Evolutionary conservation across 805 yeast species (phyloP).

Genomic region (Starmerella stellata): DNA sequence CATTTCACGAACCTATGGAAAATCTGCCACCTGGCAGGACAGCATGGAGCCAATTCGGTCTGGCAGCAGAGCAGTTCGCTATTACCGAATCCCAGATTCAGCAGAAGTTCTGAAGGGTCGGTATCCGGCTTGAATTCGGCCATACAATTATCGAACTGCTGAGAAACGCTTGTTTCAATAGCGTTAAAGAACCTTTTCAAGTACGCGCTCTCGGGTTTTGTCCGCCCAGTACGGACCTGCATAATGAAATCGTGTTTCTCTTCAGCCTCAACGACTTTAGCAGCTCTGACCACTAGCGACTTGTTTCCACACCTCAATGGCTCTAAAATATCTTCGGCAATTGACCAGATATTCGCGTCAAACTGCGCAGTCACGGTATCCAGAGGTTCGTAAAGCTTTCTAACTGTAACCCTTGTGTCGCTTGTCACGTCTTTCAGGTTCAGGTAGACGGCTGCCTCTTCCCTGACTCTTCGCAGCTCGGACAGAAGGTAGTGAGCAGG

Average conservation of each 20-base stretch:
- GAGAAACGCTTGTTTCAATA: constrained; percentile 41
- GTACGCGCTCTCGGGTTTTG: constrained; percentile 26
- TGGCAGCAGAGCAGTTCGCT: constrained; percentile 56
- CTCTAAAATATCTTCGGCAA: constrained; percentile 57
- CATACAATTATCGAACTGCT: constrained; percentile 49
- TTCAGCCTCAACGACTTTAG: constrained; percentile 66
- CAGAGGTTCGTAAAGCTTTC: constrained; percentile 36
- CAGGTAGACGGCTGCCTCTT: constrained; percentile 31
- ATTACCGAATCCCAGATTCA: constrained; percentile 65
- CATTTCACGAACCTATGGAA: constrained; percentile 41
- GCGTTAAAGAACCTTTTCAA: constrained; percentile 40
- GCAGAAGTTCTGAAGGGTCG: constrained; percentile 39
- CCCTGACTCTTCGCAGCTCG: constrained; percentile 58
- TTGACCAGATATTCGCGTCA: constrained; percentile 41
- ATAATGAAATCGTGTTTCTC: constrained; percentile 54
- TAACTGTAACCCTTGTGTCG: constrained; percentile 53
- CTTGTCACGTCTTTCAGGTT: constrained; percentile 27
- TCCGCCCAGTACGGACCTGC: constrained; percentile 5
- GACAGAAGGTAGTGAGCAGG: constrained; percentile 53
- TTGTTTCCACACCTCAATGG: constrained; percentile 49
- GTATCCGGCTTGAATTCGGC: constrained; percentile 32
- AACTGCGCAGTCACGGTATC: constrained; percentile 37
- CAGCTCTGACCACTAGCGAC: constrained; percentile 48
- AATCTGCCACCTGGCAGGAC: constrained; percentile 63
- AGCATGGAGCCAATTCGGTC: constrained; percentile 36